Evolutionary conservation across 2,329 filamentous ascomycete species (phyloP).

Genomic region (Beauveria varroae): DNA sequence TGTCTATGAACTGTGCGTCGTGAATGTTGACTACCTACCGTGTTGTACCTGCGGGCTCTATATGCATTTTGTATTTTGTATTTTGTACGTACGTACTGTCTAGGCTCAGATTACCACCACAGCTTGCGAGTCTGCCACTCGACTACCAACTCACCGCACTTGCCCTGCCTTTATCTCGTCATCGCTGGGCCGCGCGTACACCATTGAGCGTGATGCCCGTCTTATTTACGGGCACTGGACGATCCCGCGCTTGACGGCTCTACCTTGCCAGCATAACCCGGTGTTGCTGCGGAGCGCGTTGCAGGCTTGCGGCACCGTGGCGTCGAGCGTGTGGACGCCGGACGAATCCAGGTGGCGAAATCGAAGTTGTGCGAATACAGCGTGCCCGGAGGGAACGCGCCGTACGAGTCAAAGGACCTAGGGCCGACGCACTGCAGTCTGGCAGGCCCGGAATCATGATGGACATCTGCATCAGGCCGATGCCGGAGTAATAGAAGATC

Average conservation of each 20-base stretch:
- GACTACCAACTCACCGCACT: conserved; percentile 12
- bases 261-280: conserved; percentile 14
- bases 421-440: conserved; percentile 17
- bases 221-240: conserved; percentile 14
- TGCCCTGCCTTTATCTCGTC: conserved; percentile 12
- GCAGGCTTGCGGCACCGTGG: conserved; percentile 19
- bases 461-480: background rate
- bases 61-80: background rate
- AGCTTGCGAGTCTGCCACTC: conserved; percentile 15
- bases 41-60: background rate
- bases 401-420: conserved; percentile 19
- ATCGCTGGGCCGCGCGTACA: conserved; percentile 12
- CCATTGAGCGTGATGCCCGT: conserved; percentile 17
- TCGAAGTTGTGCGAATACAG: conserved; percentile 19
- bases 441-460: conserved; percentile 13
- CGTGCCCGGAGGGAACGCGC: conserved; percentile 16
- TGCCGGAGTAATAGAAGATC: background rate
- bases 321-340: conserved; percentile 16
- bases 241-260: conserved; percentile 9
- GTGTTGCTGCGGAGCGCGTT: conserved; percentile 14
- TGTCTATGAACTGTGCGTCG: background rate
- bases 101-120: conserved; percentile 13
- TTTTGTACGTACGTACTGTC: background rate
- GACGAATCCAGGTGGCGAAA: conserved; percentile 17
- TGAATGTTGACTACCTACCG: background rate